A percentile compares a stretch with the other conserved stretches of the same genome.
These are phyloP conservation scores for Pholiota conissans DNA, from an alignment of 768 basidiomycete genomes.

Conservation along the genomic window DNA sequence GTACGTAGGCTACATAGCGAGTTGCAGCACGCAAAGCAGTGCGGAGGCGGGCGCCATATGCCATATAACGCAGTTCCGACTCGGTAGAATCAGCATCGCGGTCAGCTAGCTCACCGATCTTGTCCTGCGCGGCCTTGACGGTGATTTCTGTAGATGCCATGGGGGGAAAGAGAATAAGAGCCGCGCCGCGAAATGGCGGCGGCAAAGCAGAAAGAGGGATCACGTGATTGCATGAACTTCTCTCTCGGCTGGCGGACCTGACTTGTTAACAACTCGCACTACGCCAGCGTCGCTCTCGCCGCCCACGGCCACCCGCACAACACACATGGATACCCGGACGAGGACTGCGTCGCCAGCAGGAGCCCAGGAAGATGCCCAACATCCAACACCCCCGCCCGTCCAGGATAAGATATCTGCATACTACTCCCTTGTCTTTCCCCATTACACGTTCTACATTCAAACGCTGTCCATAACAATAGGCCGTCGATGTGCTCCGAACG, in stretches of 20 bases:
- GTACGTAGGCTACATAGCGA: constrained; percentile 79
- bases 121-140: constrained; percentile 42
- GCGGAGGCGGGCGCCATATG: constrained; percentile 75
- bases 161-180: constrained; percentile 6
- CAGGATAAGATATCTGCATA: constrained; percentile 88
- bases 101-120: constrained; percentile 60
- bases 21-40: constrained; percentile 70
- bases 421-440: constrained; percentile 90
- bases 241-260: not conserved
- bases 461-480: constrained; percentile 94
- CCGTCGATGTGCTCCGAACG: constrained; percentile 70
- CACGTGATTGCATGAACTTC: constrained; percentile 27
- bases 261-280: constrained; percentile 27
- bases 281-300: constrained; percentile 25
- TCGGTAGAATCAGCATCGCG: constrained; percentile 65
- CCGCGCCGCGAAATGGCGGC: not conserved
- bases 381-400: constrained; percentile 33
- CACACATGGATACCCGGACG: constrained; percentile 42
- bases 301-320: constrained; percentile 20
- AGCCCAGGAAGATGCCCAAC: constrained; percentile 23
- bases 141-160: constrained; percentile 37
- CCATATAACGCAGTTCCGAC: constrained; percentile 69
- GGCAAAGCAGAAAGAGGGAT: constrained; percentile 18
- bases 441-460: constrained; percentile 96
- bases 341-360: constrained; percentile 38